Evolutionary conservation across 208 protist species (phyloP), one percentile per base, ranked within the genome.

Genomic region (Angomonas deanei): DNA sequence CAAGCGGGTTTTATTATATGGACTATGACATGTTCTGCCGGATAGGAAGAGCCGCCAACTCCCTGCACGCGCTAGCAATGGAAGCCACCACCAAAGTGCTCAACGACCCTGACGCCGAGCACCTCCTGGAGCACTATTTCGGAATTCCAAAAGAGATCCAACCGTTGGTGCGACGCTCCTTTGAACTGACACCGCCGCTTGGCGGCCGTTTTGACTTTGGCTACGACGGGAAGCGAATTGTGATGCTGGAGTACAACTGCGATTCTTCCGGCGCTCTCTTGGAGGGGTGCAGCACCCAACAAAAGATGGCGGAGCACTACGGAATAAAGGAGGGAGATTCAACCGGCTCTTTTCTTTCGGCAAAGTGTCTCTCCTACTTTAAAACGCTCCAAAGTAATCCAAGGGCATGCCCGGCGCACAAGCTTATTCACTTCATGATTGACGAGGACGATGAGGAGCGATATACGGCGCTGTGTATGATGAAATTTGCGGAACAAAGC

Each of bases 161-260:
- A 60, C 70, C 66, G 42, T 73, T 82, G 49, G 67, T 86, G 54
- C 75, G 79, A 15, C 70, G 64, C 32, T 80, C 75, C 36, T 87
- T 78, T 72, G 72, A 86, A 56, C 56, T 78, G 47, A 84, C 68
- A 19, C 83, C 71, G 5, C 42, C 82, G 24, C 77, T 91, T 66
- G 53, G 73, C 36, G 82, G 83, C 58, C 78, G 82, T 28, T 89
- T 94, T 54, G 84, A 91, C 72, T 92, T 94, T 71, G 82, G 82
- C 36, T 90, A 81, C 49, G 74, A 91, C 52, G 85, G 83, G 24
- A 74, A 86, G 54, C 61, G 67, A 4, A 68, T 94, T 15, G 68
- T 76, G 6, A 81, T 92, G 76, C 74, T 94, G 2, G 78, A 91
- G 68, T 91, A 91, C 80, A 92, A 91, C 74, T 88, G 81, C 61